A percentile compares a stretch with the other conserved stretches of the same genome.
Evolutionary conservation across 345 rosid species (phyloP).

Genomic region (Eucalyptus microcorys): DNA sequence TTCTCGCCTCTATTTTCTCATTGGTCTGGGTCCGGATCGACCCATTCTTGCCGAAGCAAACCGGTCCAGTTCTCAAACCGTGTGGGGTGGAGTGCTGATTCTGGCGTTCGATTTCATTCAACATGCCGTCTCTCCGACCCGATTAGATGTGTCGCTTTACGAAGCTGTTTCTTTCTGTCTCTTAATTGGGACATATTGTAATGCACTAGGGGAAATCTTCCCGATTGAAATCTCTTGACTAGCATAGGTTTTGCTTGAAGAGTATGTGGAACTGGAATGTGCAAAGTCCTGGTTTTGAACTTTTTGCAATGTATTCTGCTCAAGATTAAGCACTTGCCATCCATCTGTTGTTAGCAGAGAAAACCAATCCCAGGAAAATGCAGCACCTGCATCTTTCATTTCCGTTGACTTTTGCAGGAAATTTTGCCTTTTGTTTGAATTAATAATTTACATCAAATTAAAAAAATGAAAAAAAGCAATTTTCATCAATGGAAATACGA

Average conservation of each 20-base stretch:
- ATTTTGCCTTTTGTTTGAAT: not conserved
- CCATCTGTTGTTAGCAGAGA: not conserved
- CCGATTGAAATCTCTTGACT: not conserved
- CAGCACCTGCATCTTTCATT: not conserved
- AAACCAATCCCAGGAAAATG: not conserved
- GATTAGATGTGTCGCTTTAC: not conserved
- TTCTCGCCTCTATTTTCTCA: conserved; percentile 87
- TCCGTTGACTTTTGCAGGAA: not conserved
- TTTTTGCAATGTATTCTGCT: not conserved
- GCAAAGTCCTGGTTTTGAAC: not conserved
- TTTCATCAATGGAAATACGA: not conserved
- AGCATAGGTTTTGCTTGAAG: not conserved
- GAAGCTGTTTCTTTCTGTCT: not conserved
- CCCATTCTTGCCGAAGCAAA: conserved; percentile 88
- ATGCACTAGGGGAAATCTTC: not conserved
- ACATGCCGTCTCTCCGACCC: not conserved
- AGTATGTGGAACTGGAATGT: not conserved
- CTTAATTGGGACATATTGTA: not conserved
- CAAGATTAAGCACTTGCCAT: not conserved
- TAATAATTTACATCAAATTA: not conserved
- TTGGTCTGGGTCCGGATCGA: conserved; percentile 92
- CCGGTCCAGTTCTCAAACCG: conserved; percentile 79
- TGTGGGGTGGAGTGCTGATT: conserved; percentile 85
- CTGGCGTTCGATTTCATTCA: not conserved
- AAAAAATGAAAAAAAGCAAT: not conserved